These are phyloP conservation scores for Pneumocystis oryctolagi DNA, from an alignment of 1,139 yeast species.

Conservation along the genomic window DNA sequence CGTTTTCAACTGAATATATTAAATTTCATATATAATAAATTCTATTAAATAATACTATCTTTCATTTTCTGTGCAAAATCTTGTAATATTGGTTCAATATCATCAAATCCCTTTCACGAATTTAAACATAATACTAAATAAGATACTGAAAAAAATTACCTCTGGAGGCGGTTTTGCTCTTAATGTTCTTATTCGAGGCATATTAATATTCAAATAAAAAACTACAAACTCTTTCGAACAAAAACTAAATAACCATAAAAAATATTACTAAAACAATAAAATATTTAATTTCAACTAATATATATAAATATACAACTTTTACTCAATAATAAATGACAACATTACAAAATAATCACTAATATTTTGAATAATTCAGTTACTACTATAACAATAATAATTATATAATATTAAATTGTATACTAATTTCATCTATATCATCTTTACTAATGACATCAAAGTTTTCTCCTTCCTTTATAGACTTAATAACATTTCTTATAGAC, in stretches of 20 bases:
- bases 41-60: conserved; percentile 33
- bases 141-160: neutral
- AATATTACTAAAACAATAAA: neutral
- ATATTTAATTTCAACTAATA: neutral
- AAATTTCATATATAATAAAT: neutral
- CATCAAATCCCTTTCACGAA: conserved; percentile 65
- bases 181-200: conserved; percentile 33
- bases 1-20: conserved; percentile 10
- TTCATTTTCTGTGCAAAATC: conserved; percentile 49
- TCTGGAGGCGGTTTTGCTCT: conserved; percentile 25
- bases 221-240: neutral
- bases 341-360: neutral
- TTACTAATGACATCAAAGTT: neutral
- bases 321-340: neutral
- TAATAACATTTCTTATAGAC: neutral
- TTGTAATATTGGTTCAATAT: conserved; percentile 53
- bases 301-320: neutral
- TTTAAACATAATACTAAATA: conserved; percentile 12
- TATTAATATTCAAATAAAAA: conserved; percentile 13
- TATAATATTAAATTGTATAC: neutral
- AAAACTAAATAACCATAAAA: neutral
- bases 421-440: neutral
- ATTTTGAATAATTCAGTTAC: neutral
- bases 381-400: neutral
- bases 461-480: neutral